Evolutionary conservation across 805 yeast genomes (phyloP).

Genomic region (Schwanniomyces pseudopolymorphus): DNA sequence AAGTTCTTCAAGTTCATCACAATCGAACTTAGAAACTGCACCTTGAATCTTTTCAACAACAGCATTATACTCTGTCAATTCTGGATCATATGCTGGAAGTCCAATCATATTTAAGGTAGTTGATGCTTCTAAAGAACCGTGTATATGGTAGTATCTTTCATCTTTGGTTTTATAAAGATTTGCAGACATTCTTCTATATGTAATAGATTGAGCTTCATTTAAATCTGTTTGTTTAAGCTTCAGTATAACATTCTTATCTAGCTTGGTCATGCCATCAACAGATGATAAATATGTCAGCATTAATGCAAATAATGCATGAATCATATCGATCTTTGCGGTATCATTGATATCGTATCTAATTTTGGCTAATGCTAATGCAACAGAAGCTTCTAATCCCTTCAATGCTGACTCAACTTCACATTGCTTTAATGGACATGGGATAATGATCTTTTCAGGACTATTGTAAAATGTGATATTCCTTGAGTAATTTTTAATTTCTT

Average conservation of each 20-base stretch:
- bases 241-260: conserved; percentile 16
- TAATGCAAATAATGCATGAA: conserved; percentile 26
- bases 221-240: conserved; percentile 1
- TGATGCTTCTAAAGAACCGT: conserved; percentile 31
- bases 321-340: conserved; percentile 14
- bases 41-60: conserved; percentile 19
- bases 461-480: conserved; percentile 8
- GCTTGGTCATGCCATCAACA: conserved; percentile 26
- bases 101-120: conserved; percentile 24
- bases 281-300: conserved; percentile 31
- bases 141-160: conserved; percentile 26
- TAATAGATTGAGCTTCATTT: conserved; percentile 7
- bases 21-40: conserved; percentile 19
- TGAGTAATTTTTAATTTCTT: conserved; percentile 11
- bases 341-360: conserved; percentile 12
- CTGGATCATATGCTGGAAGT: conserved; percentile 15
- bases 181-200: conserved; percentile 11
- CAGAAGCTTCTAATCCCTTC: conserved; percentile 20
- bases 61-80: conserved; percentile 14
- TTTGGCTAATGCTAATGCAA: conserved; percentile 16
- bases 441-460: conserved; percentile 10
- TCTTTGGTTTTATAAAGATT: conserved; percentile 28
- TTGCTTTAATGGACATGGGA: conserved; percentile 26
- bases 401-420: conserved; percentile 22
- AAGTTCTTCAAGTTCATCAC: conserved; percentile 25